phyloP scores from a whole-genome alignment of 805 yeast species.

The Candida dajiaensis region DNA sequence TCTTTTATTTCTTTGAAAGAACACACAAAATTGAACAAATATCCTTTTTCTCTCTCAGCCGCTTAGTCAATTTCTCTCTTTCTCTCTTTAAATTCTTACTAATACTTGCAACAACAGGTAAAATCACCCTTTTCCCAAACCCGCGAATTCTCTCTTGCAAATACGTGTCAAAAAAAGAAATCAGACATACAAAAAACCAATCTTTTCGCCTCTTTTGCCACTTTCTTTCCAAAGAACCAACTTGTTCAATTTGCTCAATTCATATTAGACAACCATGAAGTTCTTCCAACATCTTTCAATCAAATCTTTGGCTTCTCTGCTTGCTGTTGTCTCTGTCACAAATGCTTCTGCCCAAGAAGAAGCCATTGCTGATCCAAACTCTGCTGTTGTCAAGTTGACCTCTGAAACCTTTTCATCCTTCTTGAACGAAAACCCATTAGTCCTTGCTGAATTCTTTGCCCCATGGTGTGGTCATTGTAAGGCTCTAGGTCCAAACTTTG shows the following conservation, averaged over 20 bases:
- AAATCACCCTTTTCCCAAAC: no score
- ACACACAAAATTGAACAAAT: no score
- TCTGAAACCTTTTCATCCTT: slow-evolving; percentile 60
- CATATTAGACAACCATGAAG: slow-evolving; percentile 28
- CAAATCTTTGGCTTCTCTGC: slow-evolving; percentile 34
- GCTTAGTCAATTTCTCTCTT: no score
- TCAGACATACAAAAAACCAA: background rate
- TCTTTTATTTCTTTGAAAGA: no score
- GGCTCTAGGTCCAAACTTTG: slow-evolving; percentile 74
- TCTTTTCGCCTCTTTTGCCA: background rate
- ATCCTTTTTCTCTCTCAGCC: no score
- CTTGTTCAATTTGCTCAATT: no score
- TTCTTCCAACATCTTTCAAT: slow-evolving; percentile 27
- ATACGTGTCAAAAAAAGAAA: background rate
- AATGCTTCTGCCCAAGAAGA: slow-evolving; percentile 40
- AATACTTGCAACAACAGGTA: no score
- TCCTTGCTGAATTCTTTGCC: slow-evolving; percentile 82
- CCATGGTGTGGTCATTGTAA: slow-evolving; percentile 99
- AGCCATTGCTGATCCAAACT: slow-evolving; percentile 74
- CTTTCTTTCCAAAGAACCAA: background rate
- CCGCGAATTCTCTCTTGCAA: background rate
- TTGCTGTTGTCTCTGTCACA: slow-evolving; percentile 29
- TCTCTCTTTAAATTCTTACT: no score
- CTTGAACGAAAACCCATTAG: slow-evolving; percentile 67
- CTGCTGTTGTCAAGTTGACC: slow-evolving; percentile 81